Percentiles rank a stretch among this genome's conserved stretches.
These are phyloP conservation scores for Styphnolobium japonicum DNA, from an alignment of 306 rosid genomes.

Conservation along the genomic window DNA sequence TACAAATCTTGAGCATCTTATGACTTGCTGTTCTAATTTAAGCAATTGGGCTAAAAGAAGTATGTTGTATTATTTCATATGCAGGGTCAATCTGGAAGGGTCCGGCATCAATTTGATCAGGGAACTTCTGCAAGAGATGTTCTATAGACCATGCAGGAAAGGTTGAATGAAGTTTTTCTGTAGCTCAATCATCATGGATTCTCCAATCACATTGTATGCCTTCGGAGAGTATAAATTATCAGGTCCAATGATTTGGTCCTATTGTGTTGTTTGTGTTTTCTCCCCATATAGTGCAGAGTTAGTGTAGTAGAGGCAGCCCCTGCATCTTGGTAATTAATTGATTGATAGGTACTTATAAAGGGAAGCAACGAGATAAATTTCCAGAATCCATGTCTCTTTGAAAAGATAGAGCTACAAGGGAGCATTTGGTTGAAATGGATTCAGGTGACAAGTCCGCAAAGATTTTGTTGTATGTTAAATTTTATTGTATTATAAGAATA, in stretches of 20 bases:
- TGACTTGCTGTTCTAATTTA: background rate
- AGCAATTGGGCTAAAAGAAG: background rate
- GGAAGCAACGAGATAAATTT: constrained; percentile 31
- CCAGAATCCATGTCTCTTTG: background rate
- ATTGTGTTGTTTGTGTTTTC: constrained; percentile 39
- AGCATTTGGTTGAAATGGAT: constrained; percentile 34
- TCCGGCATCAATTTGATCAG: constrained; percentile 24
- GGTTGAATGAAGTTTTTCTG: constrained; percentile 21
- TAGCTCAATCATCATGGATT: constrained; percentile 33
- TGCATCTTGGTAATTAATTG: constrained; percentile 20
- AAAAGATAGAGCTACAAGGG: constrained; percentile 29
- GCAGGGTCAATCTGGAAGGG: constrained; percentile 47
- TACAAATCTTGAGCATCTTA: background rate
- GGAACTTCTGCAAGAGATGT: constrained; percentile 43
- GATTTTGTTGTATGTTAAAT: constrained; percentile 36
- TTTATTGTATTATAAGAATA: constrained; percentile 20
- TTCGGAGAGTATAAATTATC: constrained; percentile 35
- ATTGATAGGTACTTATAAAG: constrained; percentile 2
- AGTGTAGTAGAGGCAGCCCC: constrained; percentile 39
- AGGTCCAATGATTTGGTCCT: constrained; percentile 37
- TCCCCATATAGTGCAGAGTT: constrained; percentile 39
- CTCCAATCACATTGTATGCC: constrained; percentile 37
- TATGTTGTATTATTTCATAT: background rate
- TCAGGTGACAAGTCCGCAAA: constrained; percentile 41
- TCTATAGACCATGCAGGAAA: constrained; percentile 31